These are phyloP conservation scores for Rhizopogon vulgaris DNA, from an alignment of 768 basidiomycete species.

Conservation along the genomic window DNA sequence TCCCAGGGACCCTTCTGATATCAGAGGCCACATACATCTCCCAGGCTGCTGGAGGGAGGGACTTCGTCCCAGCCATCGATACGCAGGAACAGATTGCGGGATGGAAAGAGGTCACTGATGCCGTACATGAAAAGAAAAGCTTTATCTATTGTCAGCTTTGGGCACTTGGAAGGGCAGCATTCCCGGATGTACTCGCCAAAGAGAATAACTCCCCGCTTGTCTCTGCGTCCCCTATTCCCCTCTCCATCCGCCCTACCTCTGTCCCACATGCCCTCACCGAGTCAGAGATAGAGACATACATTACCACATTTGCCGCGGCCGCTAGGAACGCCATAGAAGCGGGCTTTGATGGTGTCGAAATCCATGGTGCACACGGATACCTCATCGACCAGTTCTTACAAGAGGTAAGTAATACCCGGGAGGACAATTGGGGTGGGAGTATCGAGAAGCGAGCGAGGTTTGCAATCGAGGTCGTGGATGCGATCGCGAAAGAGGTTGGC, in stretches of 20 bases:
- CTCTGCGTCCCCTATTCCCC: slow-evolving; percentile 18
- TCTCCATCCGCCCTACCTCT: slow-evolving; percentile 2
- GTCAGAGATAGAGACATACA: slow-evolving; percentile 39
- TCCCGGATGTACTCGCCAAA: slow-evolving; percentile 9
- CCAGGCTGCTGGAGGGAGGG: slow-evolving; percentile 22
- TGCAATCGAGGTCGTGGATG: slow-evolving; percentile 37
- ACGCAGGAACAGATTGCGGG: slow-evolving; percentile 41
- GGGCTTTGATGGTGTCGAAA: slow-evolving; percentile 58
- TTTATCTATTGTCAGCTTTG: slow-evolving; percentile 43
- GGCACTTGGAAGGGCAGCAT: slow-evolving; percentile 38
- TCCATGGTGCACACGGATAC: slow-evolving; percentile 27
- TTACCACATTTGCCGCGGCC: slow-evolving; percentile 37
- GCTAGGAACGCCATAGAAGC: slow-evolving; percentile 49
- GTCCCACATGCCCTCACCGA: slow-evolving; percentile 36
- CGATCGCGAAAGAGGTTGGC: slow-evolving; percentile 37
- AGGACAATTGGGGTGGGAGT: slow-evolving; percentile 45
- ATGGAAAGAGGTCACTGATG: slow-evolving; percentile 46
- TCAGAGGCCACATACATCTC: slow-evolving; percentile 40
- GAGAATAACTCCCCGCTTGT: slow-evolving; percentile 16
- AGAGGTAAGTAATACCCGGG: slow-evolving; percentile 33
- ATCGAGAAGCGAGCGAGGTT: slow-evolving; percentile 44
- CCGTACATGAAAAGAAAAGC: slow-evolving; percentile 37
- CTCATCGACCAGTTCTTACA: slow-evolving; percentile 39
- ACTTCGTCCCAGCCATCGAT: slow-evolving; percentile 44
- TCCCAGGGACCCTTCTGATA: slow-evolving; percentile 37